These are phyloP conservation scores for Hygrophila difformis DNA, from an alignment of 257 asterid species.

Conservation along the genomic window DNA sequence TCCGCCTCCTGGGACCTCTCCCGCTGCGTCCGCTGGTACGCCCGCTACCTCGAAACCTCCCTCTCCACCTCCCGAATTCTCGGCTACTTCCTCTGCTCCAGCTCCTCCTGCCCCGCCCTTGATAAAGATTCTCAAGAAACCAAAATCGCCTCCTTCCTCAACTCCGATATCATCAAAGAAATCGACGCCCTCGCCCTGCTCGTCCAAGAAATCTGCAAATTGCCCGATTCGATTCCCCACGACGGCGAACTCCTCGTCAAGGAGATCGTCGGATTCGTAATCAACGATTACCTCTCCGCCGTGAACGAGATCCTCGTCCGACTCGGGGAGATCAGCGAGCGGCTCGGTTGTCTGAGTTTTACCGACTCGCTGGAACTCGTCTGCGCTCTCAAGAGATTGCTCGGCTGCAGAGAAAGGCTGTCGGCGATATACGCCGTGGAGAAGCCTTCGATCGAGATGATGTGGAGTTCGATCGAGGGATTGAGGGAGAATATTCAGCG, in stretches of 20 bases:
- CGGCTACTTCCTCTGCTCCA: conserved; percentile 45
- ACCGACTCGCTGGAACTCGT: conserved; percentile 56
- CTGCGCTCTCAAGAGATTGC: conserved; percentile 42
- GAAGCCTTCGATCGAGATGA: conserved; percentile 42
- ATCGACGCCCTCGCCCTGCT: conserved; percentile 34
- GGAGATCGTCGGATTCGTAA: conserved; percentile 33
- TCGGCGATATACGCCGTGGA: conserved; percentile 19
- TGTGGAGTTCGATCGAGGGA: conserved; percentile 44
- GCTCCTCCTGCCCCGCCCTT: conserved; percentile 13
- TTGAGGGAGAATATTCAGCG: conserved; percentile 27
- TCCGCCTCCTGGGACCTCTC: conserved; percentile 53
- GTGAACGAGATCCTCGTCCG: conserved; percentile 41
- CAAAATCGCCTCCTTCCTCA: conserved; percentile 34
- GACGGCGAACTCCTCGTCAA: conserved; percentile 35
- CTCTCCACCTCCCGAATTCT: conserved; percentile 44
- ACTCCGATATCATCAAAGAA: conserved; percentile 47
- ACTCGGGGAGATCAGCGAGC: conserved; percentile 47
- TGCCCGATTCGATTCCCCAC: conserved; percentile 29
- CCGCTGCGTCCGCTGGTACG: conserved; percentile 74
- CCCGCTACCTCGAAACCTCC: conserved; percentile 53
- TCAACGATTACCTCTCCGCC: conserved; percentile 38
- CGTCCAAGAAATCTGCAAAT: conserved; percentile 43
- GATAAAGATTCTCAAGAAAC: conserved; percentile 36
- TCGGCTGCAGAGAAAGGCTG: conserved; percentile 41
- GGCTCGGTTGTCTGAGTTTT: conserved; percentile 46